Evolutionary conservation across 192 early-diverging fungal species (phyloP), one percentile per base, ranked within the genome.

Genomic region (Dispira simplex): DNA sequence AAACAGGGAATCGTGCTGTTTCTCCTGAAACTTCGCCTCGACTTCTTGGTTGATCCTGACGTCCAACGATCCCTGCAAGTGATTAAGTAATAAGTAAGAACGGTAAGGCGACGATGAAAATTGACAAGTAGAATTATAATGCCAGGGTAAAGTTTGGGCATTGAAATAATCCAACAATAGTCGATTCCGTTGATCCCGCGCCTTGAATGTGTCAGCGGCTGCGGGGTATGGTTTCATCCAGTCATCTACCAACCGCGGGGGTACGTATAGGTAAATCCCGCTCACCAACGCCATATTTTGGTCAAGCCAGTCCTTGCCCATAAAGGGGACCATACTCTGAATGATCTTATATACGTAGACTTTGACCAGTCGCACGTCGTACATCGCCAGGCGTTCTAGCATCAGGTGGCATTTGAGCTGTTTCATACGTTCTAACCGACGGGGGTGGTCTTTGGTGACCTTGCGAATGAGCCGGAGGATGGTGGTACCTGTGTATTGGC

Each of bases 81-180:
- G 32, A 39, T 6, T 4, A 39, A 39, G 32, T 39, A 39, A 39
- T 39, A 39, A 16, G 8, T 20, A 51, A 16, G 48, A 51, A 20
- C 21, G 48, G 8, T 51, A 23, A 16, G 21, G 21, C 21, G 48
- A 20, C 18, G 48, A 9, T 23, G 21, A 51, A 23, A 20, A 51
- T 4, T 23, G 16, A 3, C 48, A 2, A 8, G 16, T 16, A 23
- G 16, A 23, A 23, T 51, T 51, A 57, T 57, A 57, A 4, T 3
- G 27, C 55, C 55, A 57, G 55, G 55, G 55, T 57, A 57, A 20
- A 27, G 55, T 57, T 26, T 57, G n/a, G 55, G 55, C 55, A 57
- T 57, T 57, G 25, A 8, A 57, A 27, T 57, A 57, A 16, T 14
- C 26, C 16, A 57, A 23, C 3, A 57, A 10, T 27, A 16, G 20